Base-by-base conservation (phyloP, 805 yeast species). In the Novakomyces olei region DNA sequence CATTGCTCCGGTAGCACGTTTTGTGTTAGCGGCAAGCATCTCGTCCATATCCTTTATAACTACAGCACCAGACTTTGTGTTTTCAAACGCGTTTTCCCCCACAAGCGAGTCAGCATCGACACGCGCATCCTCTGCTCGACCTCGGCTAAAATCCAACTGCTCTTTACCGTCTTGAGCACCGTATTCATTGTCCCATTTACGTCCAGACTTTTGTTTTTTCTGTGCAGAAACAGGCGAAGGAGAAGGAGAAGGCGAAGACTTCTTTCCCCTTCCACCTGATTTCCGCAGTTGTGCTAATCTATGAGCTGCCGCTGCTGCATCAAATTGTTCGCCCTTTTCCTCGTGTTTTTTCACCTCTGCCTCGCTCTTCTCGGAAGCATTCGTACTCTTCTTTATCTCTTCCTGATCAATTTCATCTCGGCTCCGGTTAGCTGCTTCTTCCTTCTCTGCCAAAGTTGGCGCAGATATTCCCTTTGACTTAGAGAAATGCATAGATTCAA, bases 401-500 rank as follows among this genome's bases (percentile, higher is more conserved):
- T 69, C 71, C 32, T 54, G 50, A 1, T 46, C 43, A 14, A 47
- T 47, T 15, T 47, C 46, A 32, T 58, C 53, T 1, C 54, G 49
- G 10, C 44, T 43, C 5, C 35, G 36, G 4, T 34, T 19, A 10
- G 27, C 32, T 2, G 26, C 4, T 4, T 33, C 37, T 5, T 46
- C 48, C 2, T 43, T 35, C n/a, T 38, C 45, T 4, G 37, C 36
- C 3, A 45, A 33, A 2, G 39, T 36, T 10, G 43, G 39, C 5
- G 41, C 36, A 16, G 40, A 42, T 2, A 33, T 40, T 5, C 39
- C 41, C 15, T 42, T 39, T 14, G 36, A 41, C 5, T 46, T 44
- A 1, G 83, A 72, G 43, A 69, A 73, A 44, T 74, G 83, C 28
- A 74, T 48, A 3, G 50, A 54, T 14, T 57, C 63, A 15, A 48